phyloP scores from a whole-genome alignment of 1,284 basidiomycete genomes.

The Sphagnurus paluster region DNA sequence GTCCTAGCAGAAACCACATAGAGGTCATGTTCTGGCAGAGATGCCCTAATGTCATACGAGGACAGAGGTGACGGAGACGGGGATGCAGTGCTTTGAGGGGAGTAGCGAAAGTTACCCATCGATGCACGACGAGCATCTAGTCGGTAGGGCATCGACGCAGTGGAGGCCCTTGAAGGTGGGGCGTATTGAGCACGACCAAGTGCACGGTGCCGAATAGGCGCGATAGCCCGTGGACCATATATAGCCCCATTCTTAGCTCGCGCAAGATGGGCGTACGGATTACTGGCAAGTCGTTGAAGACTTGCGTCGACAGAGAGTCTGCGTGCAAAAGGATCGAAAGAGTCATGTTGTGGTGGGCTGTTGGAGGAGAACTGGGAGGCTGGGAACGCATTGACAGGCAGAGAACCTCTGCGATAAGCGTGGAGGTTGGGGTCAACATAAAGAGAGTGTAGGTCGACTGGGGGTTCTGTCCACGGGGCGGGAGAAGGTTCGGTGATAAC shows the following conservation, averaged over 20 bases:
- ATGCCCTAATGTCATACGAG: slow-evolving; percentile 39
- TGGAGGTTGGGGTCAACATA: slow-evolving; percentile 25
- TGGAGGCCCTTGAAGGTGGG: slow-evolving; percentile 22
- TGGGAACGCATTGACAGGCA: slow-evolving; percentile 45
- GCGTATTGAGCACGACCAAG: slow-evolving; percentile 26
- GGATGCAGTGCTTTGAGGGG: slow-evolving; percentile 30
- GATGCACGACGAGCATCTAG: slow-evolving; percentile 45
- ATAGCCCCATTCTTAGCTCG: slow-evolving; percentile 54
- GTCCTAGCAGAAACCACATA: slow-evolving; percentile 52
- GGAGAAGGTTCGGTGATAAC: slow-evolving; percentile 36
- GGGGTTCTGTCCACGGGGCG: slow-evolving; percentile 40
- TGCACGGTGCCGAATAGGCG: slow-evolving; percentile 31
- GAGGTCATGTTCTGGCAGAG: slow-evolving; percentile 48
- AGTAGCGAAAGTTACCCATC: slow-evolving; percentile 37
- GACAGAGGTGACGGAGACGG: slow-evolving; percentile 39
- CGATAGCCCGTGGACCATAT: slow-evolving; percentile 39
- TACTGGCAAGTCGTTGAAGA: slow-evolving; percentile 56
- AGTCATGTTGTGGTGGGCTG: slow-evolving; percentile 31
- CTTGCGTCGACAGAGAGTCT: slow-evolving; percentile 62
- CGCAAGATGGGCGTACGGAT: slow-evolving; percentile 63
- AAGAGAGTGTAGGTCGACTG: slow-evolving; percentile 26
- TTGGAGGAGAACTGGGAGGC: slow-evolving; percentile 27
- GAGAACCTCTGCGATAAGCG: slow-evolving; percentile 47
- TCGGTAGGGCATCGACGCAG: slow-evolving; percentile 29
- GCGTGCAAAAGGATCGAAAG: slow-evolving; percentile 45